Base-by-base conservation (phyloP, 345 rosid species). In the Hibiscus mutabilis region DNA sequence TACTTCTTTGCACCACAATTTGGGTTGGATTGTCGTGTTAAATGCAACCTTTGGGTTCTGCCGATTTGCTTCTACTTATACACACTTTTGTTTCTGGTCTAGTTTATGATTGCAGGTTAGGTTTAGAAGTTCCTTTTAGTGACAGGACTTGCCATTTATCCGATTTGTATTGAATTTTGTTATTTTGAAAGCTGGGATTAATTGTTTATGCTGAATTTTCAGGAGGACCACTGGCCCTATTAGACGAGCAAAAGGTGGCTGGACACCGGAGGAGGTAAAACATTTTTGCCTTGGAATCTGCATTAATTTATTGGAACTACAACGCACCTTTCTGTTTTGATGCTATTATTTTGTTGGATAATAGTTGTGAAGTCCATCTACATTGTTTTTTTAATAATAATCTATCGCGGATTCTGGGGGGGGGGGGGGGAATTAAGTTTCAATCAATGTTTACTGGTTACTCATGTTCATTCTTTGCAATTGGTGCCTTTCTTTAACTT, bases 191-290 rank as follows among this genome's bases (percentile, higher is more conserved):
- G 24, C 67, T 76, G 70, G 53, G 49, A 51, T 49, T 58, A 60
- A 57, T 22, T 74, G 64, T 77, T 72, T 70, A 51, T 44, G 71
- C 66, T 70, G 47, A 60, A 19, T 60, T 77, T 83, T 78, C 76
- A 96, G 99, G 90, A 90, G 99, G 82, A 92, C 89, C 33, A 90
- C 86, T 16, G 99, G 99, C 14, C 99, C 98, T 66, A 89, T 96
- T 52, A 87, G 99, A 83, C 88, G 97, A 62, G 97, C 99, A 3
- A 96, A 92, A 80, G 98, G 99, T 16, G 99, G 99, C 55, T 96
- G 98, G 61, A 58, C 98, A 73, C 94, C 86, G 0, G 90, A 88
- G 83, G 99, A 92, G 96, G 98, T 92, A 68, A 57, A 74, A 49
- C 70, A 55, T 77, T 11, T 55, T 63, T 24, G 19, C 11, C 37